A percentile compares a stretch with the other conserved stretches of the same genome.
Conservation (phyloP, 441 rosid species). For the Gossypium schwendimanii region DNA sequence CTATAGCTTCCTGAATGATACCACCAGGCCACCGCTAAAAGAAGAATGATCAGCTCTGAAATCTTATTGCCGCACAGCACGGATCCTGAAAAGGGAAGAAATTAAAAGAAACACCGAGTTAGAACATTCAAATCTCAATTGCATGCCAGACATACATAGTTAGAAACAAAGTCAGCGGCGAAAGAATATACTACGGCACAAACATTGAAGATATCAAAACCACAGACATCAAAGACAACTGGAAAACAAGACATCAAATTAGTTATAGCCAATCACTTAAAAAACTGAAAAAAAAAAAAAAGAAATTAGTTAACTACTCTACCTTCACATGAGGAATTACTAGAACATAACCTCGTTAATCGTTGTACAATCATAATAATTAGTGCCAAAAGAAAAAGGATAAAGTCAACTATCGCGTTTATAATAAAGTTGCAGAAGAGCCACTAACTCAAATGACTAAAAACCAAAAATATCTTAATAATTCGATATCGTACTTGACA, state of each 20-base stretch:
- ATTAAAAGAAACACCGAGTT: not conserved
- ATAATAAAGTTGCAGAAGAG: slow-evolving; percentile 1
- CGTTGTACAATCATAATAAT: not conserved
- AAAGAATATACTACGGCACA: not conserved
- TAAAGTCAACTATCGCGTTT: not conserved
- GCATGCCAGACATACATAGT: not conserved
- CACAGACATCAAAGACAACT: not conserved
- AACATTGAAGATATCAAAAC: not conserved
- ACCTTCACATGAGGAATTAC: not conserved
- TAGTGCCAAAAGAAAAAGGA: not conserved
- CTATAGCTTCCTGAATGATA: not conserved
- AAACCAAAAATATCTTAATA: not conserved
- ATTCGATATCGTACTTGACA: not conserved
- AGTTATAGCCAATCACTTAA: not conserved
- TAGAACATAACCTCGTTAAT: not conserved
- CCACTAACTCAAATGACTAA: not conserved
- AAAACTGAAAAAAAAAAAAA: not conserved
- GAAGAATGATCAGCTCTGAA: slow-evolving; percentile 5
- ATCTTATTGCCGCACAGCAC: not conserved
- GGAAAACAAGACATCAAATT: not conserved
- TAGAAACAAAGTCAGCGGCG: not conserved
- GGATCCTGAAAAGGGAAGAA: not conserved
- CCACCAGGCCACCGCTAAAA: not conserved
- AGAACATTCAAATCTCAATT: not conserved
- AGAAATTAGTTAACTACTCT: not conserved